Percentiles rank a stretch among this genome's conserved stretches.
These are phyloP conservation scores for Solanum piurae DNA, from an alignment of 257 asterid species.

Conservation along the genomic window DNA sequence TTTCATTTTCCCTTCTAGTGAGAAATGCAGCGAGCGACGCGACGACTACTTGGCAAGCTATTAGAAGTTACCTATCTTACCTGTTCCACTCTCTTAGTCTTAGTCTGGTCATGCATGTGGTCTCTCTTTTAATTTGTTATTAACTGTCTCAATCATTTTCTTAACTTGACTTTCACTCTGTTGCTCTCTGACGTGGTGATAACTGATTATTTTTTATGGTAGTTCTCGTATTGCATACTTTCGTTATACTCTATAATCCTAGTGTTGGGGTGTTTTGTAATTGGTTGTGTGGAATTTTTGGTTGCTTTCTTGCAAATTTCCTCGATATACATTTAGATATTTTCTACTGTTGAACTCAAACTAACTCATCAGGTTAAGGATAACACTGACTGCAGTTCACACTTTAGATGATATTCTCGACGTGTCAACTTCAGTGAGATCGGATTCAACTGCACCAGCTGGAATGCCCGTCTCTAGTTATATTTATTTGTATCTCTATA, in stretches of 20 bases:
- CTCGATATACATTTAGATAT: background rate
- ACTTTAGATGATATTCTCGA: constrained; percentile 57
- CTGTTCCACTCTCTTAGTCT: background rate
- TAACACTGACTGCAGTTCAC: constrained; percentile 76
- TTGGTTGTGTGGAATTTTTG: background rate
- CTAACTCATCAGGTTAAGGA: constrained; percentile 49
- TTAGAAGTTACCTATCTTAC: too few species aligned
- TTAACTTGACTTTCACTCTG: background rate
- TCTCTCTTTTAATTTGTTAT: background rate
- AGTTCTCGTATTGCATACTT: background rate
- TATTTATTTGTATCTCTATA: too few species aligned
- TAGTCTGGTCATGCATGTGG: background rate
- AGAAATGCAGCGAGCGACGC: too few species aligned
- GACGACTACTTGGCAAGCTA: too few species aligned
- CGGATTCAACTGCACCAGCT: background rate
- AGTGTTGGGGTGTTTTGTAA: background rate
- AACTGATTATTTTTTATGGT: background rate
- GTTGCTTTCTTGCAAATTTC: background rate
- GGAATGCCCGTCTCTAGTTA: background rate
- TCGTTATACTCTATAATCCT: background rate
- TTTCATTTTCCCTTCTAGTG: too few species aligned
- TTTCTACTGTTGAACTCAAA: background rate
- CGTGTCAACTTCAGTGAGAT: constrained; percentile 52
- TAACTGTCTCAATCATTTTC: background rate
- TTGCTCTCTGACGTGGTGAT: too few species aligned